Base-by-base conservation (phyloP, 1,284 basidiomycete genomes). In the Boletus smithii region DNA sequence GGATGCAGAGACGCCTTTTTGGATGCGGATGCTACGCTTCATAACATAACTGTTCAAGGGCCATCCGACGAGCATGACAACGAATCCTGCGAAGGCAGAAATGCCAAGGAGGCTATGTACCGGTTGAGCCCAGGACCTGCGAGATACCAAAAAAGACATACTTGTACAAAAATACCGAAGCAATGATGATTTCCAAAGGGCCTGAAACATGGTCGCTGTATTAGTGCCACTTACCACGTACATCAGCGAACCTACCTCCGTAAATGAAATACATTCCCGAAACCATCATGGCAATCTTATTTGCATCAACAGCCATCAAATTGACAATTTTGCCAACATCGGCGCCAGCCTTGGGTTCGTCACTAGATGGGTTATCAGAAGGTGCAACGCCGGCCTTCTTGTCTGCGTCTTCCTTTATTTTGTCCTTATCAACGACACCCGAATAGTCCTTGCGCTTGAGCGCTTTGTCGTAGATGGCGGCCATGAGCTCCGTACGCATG, bases 381-480 rank as follows among this genome's bases (percentile, higher is more conserved):
- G 48, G 16, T 6, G 37, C 13, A 16, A 42, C 4, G n/a, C 59
- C 61, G 0, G 55, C 50, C 11, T 57, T 62, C 29, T 48, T 64
- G 17, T 53, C 44, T 9, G 54, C 53, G 6, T 53, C 49, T 1
- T 53, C 51, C 31, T 51, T 56, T 2, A 42, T 9, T 41, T 74
- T 74, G 26, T 76, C 73, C 57, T 71, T 79, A 38, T 81, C 75
- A 2, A 88, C 71, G 22, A 91, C 74, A 0, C 91, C 92, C 0
- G 88, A 88, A 48, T 85, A 85, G 65, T 97, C 92, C 61, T 84
- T 87, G 22, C 91, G 74, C 62, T 87, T 87, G 33, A 97, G 71
- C 0, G 93, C 85, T 66, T 97, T 97, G 65, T 93, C 88, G 60
- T 95, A 97, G 45, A 97, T 88, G 0, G 87, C 74, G 0, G 87